Base-by-base conservation (phyloP, 768 basidiomycete genomes). In the Macrolepiota dolichaula region DNA sequence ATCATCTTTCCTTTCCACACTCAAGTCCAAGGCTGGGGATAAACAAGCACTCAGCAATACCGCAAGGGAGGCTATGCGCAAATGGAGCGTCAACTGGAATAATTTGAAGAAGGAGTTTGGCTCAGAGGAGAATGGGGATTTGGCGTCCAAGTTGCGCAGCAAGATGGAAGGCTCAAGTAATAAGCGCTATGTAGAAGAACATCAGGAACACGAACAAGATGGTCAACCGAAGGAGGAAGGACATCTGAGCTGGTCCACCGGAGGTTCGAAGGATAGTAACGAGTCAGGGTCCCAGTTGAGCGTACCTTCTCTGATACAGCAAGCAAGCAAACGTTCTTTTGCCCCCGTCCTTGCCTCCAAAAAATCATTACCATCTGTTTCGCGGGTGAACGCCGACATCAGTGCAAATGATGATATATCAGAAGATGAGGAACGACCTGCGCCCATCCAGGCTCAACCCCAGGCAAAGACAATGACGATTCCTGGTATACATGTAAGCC, bases 1-100 rank as follows among this genome's bases (percentile, higher is more conserved):
- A 24, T 73, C 82, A 65, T 81, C 87, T 17, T 90, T 97, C 76
- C 82, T 96, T 51, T 85, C 90, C 17, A 87, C 89, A 24, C 80
- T 92, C 55, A 91, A 89, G 70, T 85, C 91, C 5, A 88, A 88
- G 46, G 85, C 87, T 0, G 77, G 77, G 2, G 95, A 96, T 72
- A 96, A 94, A 70, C 90, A 95, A 71, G 91, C 91, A 6, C 76
- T 96, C 47, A 88, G 86, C 64, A 88, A 91, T 66, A 85, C 90
- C 0, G 92, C 94, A 12, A 91, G 89, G 70, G 96, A 97, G 69
- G 83, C 91, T 9, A 88, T 97, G 81, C 86, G 89, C 62, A 96
- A 96, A 70, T 96, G 94, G 94, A 88, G 94, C 24, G 87, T 86
- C 27, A 92, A 86, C 61, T 95, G 92, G 89, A 77, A 83, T 50